A percentile compares a stretch with the other conserved stretches of the same genome.
Evolutionary conservation across 163 green algal genomes (phyloP).

Genomic region (Scenedesmus sp.): DNA sequence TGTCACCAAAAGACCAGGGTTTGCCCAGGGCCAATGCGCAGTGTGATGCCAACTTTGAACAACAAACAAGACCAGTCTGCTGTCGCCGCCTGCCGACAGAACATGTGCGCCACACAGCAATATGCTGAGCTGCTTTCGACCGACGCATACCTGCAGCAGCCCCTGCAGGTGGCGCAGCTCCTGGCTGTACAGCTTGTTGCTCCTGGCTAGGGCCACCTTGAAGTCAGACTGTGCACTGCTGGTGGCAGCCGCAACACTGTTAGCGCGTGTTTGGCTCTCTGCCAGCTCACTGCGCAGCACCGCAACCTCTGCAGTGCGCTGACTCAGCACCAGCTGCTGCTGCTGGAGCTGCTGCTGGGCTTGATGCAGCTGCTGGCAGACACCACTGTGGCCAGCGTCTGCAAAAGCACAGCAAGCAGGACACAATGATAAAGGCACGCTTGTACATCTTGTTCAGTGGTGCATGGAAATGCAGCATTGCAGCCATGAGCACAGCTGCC

Average conservation of each 20-base stretch:
- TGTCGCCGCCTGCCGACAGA: too few relatives aligned
- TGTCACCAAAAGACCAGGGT: too few relatives aligned
- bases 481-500: background rate
- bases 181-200: constrained; percentile 27
- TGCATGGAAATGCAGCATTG: background rate
- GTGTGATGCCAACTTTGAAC: too few relatives aligned
- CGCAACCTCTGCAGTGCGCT: background rate
- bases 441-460: background rate
- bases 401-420: background rate
- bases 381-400: background rate
- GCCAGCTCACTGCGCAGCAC: constrained; percentile 22
- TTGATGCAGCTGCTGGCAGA: background rate
- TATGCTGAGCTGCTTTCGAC: too few relatives aligned
- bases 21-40: too few relatives aligned
- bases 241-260: background rate
- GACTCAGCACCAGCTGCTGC: background rate
- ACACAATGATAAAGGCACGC: background rate
- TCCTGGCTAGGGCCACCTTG: constrained; percentile 4
- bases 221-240: constrained; percentile 25
- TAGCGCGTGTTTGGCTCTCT: background rate
- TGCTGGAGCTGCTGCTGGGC: background rate
- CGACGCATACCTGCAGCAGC: background rate
- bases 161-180: constrained; percentile 26
- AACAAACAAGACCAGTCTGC: too few relatives aligned
- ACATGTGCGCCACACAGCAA: too few relatives aligned